Evolutionary conservation across 345 rosid genomes (phyloP), one percentile per base, ranked within the genome.

Genomic region (Eucalyptus cloeziana): DNA sequence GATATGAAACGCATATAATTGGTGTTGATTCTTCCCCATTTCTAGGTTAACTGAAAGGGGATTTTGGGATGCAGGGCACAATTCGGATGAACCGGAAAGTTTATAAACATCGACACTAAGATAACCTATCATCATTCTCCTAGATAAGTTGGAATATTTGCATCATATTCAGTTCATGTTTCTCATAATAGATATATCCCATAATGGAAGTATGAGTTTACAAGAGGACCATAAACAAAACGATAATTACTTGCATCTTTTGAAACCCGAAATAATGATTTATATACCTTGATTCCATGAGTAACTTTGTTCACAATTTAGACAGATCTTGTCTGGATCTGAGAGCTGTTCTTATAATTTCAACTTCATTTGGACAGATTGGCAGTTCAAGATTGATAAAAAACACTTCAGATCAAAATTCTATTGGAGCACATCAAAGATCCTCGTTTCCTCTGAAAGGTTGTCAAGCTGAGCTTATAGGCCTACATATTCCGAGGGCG

Each of bases 371-470:
- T 91, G 87, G 87, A 47, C 91, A 92, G 93, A 89, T 89, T 93
- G 91, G 92, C 87, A 81, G 89, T 85, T 87, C 90, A 54, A 85
- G 91, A 88, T 88, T 86, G 92, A 89, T 88, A 89, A 11, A 91
- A 91, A 89, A 90, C 64, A 27, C 62, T 86, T 51, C 56, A 4
- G 79, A 33, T 90, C 88, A 12, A 86, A 87, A 7, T 45, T 37
- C 56, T 83, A 90, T 91, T 85, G 88, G 87, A 83, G 85, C 60
- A 64, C 80, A 86, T 88, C 91, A 62, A 85, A 93, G 87, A 37
- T 89, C 81, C 89, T 89, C 89, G n/a, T 87, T 91, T 91, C 86
- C 93, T 90, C 87, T 86, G 37, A 91, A 69, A 90, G 90, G 88
- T 60, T 22, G 86, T 56, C 87, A 88, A 71, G 49, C 89, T 10